Conservation (phyloP, 2,329 filamentous ascomycete genomes). For the Trichoderma simmonsii region DNA sequence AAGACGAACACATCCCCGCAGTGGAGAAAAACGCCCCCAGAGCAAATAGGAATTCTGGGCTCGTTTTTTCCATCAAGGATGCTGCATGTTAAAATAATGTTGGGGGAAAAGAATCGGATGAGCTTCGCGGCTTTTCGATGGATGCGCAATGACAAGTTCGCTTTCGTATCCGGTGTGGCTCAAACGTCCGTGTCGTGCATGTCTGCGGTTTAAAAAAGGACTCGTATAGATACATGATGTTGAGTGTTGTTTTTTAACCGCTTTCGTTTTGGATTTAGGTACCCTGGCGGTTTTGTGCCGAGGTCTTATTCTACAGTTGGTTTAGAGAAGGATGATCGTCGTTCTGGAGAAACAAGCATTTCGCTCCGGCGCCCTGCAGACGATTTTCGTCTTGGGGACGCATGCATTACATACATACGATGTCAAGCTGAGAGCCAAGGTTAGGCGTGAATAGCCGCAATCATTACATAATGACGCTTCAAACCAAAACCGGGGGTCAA, state of each 20-base stretch:
- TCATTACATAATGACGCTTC: background rate
- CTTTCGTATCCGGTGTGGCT: background rate
- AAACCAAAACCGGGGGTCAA: background rate
- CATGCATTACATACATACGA: constrained; percentile 7
- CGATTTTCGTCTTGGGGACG: background rate
- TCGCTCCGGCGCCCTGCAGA: background rate
- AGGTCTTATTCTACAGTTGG: background rate
- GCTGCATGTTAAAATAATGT: background rate
- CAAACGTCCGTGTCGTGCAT: background rate
- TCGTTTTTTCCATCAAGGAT: background rate
- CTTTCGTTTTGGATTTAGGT: background rate
- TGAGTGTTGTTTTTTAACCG: background rate
- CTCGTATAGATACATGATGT: background rate
- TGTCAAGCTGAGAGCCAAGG: background rate
- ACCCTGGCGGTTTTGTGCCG: background rate
- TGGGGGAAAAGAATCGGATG: background rate
- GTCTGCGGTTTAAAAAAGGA: background rate
- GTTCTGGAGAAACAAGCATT: background rate
- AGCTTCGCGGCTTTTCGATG: background rate
- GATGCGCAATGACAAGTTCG: background rate
- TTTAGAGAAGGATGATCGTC: background rate
- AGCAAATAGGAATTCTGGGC: background rate
- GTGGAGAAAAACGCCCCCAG: background rate
- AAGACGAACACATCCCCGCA: constrained; percentile 4
- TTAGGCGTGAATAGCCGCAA: background rate